Percentiles rank a stretch among this genome's conserved stretches.
Evolutionary conservation across 768 basidiomycete genomes (phyloP).

Genomic region (Lactarius trivialis): DNA sequence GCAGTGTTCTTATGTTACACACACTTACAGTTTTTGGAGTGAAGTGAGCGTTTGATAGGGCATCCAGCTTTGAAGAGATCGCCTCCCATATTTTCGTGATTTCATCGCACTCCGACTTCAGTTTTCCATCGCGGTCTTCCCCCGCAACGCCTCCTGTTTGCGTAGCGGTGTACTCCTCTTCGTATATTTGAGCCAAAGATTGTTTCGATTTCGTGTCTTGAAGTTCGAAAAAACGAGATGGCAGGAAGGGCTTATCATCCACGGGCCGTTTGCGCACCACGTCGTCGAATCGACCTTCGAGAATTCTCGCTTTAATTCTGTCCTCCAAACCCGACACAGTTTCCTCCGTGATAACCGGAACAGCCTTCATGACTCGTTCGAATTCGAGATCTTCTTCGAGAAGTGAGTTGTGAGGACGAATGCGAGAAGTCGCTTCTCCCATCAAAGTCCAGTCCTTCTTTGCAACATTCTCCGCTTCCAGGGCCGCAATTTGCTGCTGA

Average conservation of each 20-base stretch:
- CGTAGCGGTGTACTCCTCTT: conserved; percentile 77
- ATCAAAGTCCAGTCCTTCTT: conserved; percentile 89
- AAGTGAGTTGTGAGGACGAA: conserved; percentile 85
- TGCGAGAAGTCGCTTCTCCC: conserved; percentile 80
- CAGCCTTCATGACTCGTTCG: conserved; percentile 80
- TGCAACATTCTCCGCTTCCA: conserved; percentile 84
- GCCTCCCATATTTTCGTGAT: conserved; percentile 78
- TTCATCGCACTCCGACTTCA: conserved; percentile 84
- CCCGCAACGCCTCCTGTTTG: conserved; percentile 46
- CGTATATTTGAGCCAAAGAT: conserved; percentile 93
- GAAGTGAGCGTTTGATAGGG: conserved; percentile 91
- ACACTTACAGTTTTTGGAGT: conserved; percentile 79
- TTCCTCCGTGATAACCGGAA: conserved; percentile 88
- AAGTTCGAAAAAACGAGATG: conserved; percentile 82
- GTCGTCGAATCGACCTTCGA: conserved; percentile 84
- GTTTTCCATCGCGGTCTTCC: conserved; percentile 84
- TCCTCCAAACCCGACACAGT: conserved; percentile 77
- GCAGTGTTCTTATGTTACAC: conserved; percentile 4
- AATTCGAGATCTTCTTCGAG: conserved; percentile 94
- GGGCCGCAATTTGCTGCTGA: conserved; percentile 65
- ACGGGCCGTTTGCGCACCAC: conserved; percentile 75
- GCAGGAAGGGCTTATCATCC: conserved; percentile 85
- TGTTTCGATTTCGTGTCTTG: conserved; percentile 83
- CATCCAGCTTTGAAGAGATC: conserved; percentile 84
- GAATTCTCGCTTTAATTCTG: conserved; percentile 81